Evolutionary conservation across 2,329 filamentous ascomycete genomes (phyloP).

Genomic region (Cyanodermella asteris): DNA sequence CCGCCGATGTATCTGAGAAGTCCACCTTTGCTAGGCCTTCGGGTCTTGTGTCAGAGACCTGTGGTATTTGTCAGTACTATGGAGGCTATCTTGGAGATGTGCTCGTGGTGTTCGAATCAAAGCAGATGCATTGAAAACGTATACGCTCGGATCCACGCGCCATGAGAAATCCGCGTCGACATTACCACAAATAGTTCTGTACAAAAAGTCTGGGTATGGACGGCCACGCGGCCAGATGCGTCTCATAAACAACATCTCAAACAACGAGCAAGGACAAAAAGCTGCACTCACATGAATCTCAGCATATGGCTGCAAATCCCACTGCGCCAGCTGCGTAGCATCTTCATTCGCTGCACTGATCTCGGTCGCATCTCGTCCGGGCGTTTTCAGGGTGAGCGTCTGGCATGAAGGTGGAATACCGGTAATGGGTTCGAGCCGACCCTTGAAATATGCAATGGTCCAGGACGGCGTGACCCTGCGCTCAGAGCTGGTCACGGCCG

Average conservation of each 20-base stretch:
- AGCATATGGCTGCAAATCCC: constrained; percentile 50
- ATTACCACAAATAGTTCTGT: too few relatives aligned
- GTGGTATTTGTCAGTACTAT: too few relatives aligned
- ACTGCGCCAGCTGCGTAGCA: constrained; percentile 37
- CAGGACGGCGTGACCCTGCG: constrained; percentile 82
- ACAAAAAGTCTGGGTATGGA: too few relatives aligned
- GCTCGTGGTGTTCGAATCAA: too few relatives aligned
- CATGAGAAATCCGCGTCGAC: too few relatives aligned
- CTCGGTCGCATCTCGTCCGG: constrained; percentile 36
- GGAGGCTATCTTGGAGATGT: too few relatives aligned
- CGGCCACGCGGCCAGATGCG: too few relatives aligned
- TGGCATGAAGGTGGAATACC: constrained; percentile 70
- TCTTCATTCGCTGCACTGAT: constrained; percentile 57
- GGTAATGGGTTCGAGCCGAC: constrained; percentile 78
- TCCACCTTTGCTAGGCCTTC: too few relatives aligned
- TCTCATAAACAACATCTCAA: too few relatives aligned
- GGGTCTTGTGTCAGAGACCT: constrained; percentile 68
- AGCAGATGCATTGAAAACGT: too few relatives aligned
- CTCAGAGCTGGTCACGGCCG: constrained; percentile 61
- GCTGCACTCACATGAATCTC: constrained; percentile 51
- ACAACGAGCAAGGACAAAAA: neutral
- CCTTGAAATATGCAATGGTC: constrained; percentile 65
- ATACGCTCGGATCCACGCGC: too few relatives aligned
- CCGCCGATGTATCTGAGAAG: constrained; percentile 56
- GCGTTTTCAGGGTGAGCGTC: constrained; percentile 47